Evolutionary conservation across 83 land plant species (phyloP).

Genomic region (Diphasiastrum complanatum): DNA sequence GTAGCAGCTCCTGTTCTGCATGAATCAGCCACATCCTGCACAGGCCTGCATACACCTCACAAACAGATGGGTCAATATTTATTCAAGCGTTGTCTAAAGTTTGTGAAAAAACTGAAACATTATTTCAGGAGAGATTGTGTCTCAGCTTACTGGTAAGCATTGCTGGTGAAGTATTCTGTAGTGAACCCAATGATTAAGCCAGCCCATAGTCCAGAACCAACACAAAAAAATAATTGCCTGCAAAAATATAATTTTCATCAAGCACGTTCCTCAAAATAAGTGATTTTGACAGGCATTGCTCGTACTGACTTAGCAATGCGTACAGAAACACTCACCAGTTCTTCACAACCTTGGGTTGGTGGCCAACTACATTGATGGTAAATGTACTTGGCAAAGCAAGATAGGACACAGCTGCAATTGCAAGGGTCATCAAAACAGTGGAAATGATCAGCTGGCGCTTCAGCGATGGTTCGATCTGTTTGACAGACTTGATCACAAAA

Average conservation of each 20-base stretch:
- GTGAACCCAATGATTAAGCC: constrained; percentile 68
- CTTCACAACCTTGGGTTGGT: constrained; percentile 46
- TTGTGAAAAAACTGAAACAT: background rate
- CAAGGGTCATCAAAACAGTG: constrained; percentile 66
- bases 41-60: constrained; percentile 46
- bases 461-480: constrained; percentile 71
- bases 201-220: constrained; percentile 75
- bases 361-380: constrained; percentile 69
- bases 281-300: background rate
- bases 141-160: constrained; percentile 56
- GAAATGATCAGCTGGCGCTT: constrained; percentile 73
- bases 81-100: background rate
- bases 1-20: constrained; percentile 82
- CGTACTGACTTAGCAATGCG: background rate
- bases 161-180: constrained; percentile 80
- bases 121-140: background rate
- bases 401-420: constrained; percentile 48
- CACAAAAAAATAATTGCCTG: constrained; percentile 76
- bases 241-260: background rate
- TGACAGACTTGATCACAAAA: constrained; percentile 60
- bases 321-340: constrained; percentile 42
- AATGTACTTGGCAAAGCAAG: constrained; percentile 52
- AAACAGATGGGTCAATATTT: background rate
- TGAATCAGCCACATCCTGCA: constrained; percentile 73
- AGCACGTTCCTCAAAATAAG: background rate